These are phyloP conservation scores for Sugiyamaella japonica DNA, from an alignment of 1,139 yeast species.

Conservation along the genomic window DNA sequence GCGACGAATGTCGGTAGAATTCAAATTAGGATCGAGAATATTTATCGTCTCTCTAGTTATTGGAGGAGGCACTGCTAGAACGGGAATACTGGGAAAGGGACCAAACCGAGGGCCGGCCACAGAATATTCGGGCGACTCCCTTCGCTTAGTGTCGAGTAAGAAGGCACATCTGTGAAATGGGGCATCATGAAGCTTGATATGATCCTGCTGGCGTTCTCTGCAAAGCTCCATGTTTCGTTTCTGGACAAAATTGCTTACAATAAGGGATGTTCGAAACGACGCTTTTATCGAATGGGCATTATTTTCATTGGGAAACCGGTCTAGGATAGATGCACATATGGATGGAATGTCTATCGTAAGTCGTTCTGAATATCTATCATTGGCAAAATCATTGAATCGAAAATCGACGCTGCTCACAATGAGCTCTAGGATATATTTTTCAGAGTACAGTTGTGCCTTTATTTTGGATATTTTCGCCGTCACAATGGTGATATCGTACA, in stretches of 20 bases:
- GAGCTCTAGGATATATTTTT: conserved; percentile 36
- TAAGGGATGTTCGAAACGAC: conserved; percentile 55
- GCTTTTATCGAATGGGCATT: conserved; percentile 31
- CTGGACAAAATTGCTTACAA: conserved; percentile 60
- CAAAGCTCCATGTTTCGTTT: conserved; percentile 51
- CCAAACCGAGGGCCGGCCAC: conserved; percentile 45
- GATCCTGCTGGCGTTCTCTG: conserved; percentile 59
- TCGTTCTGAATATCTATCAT: conserved; percentile 60
- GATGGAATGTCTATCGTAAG: conserved; percentile 53
- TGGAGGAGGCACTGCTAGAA: conserved; percentile 69
- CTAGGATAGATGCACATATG: conserved; percentile 43
- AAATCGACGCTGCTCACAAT: conserved; percentile 45
- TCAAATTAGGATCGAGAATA: conserved; percentile 30
- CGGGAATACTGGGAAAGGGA: conserved; percentile 54
- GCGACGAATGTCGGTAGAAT: neutral
- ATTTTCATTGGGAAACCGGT: conserved; percentile 28
- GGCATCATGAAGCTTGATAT: conserved; percentile 70
- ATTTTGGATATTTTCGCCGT: conserved; percentile 38
- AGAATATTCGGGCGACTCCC: conserved; percentile 46
- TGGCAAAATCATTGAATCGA: conserved; percentile 67
- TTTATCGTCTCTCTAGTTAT: conserved; percentile 42
- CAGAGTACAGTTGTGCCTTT: conserved; percentile 38
- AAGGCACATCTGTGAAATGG: conserved; percentile 82
- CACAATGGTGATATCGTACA: conserved; percentile 70
- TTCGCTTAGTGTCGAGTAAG: conserved; percentile 53